phyloP scores from a whole-genome alignment of 129 eudicot genomes.

The Solidago caesia region DNA sequence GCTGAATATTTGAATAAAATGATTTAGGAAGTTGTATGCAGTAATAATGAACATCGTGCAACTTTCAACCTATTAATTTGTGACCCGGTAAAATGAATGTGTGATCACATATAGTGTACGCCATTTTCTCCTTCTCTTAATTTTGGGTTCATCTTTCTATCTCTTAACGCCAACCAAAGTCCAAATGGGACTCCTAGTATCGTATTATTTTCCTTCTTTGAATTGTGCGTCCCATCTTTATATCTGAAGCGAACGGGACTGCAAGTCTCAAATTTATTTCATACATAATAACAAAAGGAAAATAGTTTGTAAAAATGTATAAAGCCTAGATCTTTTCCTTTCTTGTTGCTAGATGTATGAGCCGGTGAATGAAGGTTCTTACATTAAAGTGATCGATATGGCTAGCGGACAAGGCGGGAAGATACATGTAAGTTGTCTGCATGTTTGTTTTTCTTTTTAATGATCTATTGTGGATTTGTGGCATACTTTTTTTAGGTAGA shows the following conservation, averaged over 20 bases:
- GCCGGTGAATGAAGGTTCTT: slow-evolving; percentile 98
- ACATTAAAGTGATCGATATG: slow-evolving; percentile 96
- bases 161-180: too few relatives aligned
- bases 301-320: slow-evolving; percentile 4
- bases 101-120: background rate
- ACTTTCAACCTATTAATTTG: background rate
- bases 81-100: background rate
- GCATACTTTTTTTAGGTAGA: background rate
- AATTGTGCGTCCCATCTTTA: slow-evolving; percentile 2
- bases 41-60: background rate
- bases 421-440: slow-evolving; percentile 66
- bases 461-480: background rate
- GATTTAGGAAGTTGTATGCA: background rate
- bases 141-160: slow-evolving; percentile 1
- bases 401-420: slow-evolving; percentile 98
- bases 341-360: slow-evolving; percentile 65
- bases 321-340: background rate
- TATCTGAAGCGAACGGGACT: background rate
- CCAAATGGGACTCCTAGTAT: background rate
- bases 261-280: background rate
- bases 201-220: background rate
- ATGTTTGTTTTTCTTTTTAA: background rate
- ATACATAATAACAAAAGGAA: background rate
- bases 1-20: too few relatives aligned
- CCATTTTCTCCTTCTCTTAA: background rate